A percentile compares a stretch with the other conserved stretches of the same genome.
Conservation (phyloP, 2,329 filamentous ascomycete genomes). For the Paecilomyces fulvus region DNA sequence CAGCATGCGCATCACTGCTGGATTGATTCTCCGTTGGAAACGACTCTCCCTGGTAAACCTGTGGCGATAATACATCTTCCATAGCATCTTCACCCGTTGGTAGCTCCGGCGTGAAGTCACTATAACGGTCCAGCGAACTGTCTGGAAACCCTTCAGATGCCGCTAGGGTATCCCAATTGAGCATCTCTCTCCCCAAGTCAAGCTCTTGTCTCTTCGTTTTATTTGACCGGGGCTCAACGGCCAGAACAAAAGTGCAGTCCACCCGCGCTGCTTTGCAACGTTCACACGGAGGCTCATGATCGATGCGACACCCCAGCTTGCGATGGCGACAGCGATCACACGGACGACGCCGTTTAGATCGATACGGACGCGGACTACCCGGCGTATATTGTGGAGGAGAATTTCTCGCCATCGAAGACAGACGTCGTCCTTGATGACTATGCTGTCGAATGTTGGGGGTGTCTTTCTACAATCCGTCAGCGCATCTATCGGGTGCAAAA, state of each 20-base stretch:
- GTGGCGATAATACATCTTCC: neutral
- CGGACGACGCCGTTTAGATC: conserved; percentile 25
- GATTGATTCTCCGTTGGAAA: conserved; percentile 3
- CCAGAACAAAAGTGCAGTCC: conserved; percentile 18
- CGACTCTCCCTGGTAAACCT: conserved; percentile 1
- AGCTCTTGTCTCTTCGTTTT: conserved; percentile 12
- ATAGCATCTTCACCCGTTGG: neutral
- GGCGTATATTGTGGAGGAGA: neutral
- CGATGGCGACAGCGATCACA: conserved; percentile 25
- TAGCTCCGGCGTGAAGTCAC: neutral
- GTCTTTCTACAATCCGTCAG: neutral
- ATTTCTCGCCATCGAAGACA: neutral
- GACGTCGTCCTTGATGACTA: neutral
- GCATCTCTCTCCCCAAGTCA: conserved; percentile 1
- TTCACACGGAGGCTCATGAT: conserved; percentile 12
- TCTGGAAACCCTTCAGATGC: neutral
- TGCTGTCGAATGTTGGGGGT: neutral
- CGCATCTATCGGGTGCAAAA: neutral
- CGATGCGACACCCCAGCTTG: conserved; percentile 18
- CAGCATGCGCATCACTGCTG: conserved; percentile 6
- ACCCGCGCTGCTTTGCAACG: conserved; percentile 16
- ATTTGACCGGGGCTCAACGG: conserved; percentile 5
- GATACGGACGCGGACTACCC: conserved; percentile 16
- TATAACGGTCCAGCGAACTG: neutral
- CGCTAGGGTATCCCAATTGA: conserved; percentile 4